Percentiles rank a stretch among this genome's conserved stretches.
Conservation (phyloP, 306 rosid genomes). For the Cajanus cajan region DNA sequence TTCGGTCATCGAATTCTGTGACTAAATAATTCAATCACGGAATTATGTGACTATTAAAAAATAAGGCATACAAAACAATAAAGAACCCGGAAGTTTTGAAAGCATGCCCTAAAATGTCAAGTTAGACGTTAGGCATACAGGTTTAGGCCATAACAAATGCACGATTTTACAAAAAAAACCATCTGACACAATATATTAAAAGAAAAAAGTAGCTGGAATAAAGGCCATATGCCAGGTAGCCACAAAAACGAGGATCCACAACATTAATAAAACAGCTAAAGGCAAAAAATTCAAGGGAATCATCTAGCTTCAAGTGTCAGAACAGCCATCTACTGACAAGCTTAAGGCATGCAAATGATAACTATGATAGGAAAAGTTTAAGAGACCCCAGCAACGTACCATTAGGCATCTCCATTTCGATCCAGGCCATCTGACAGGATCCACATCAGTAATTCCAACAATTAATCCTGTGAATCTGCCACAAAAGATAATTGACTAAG, state of each 20-base stretch:
- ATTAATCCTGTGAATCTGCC: conserved; percentile 75
- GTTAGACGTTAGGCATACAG: background rate
- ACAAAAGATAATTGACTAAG: conserved; percentile 8
- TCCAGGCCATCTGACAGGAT: conserved; percentile 85
- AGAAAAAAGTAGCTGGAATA: background rate
- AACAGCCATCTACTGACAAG: background rate
- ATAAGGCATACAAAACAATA: background rate
- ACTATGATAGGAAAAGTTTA: background rate
- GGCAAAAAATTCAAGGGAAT: background rate
- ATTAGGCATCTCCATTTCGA: conserved; percentile 87
- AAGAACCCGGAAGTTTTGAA: background rate
- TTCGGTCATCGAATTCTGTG: background rate
- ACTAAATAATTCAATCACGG: background rate
- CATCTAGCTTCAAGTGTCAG: background rate
- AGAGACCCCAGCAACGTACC: conserved; percentile 38
- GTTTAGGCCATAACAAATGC: background rate
- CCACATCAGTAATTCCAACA: conserved; percentile 62
- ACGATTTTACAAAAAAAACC: background rate
- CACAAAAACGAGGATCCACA: background rate
- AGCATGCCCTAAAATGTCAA: background rate
- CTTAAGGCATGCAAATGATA: background rate
- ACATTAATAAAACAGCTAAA: background rate
- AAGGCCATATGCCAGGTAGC: background rate
- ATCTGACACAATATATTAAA: background rate
- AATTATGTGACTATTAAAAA: too few species aligned